Base-by-base conservation (phyloP, 192 early-diverging fungal genomes). In the Entomortierella parvispora region DNA sequence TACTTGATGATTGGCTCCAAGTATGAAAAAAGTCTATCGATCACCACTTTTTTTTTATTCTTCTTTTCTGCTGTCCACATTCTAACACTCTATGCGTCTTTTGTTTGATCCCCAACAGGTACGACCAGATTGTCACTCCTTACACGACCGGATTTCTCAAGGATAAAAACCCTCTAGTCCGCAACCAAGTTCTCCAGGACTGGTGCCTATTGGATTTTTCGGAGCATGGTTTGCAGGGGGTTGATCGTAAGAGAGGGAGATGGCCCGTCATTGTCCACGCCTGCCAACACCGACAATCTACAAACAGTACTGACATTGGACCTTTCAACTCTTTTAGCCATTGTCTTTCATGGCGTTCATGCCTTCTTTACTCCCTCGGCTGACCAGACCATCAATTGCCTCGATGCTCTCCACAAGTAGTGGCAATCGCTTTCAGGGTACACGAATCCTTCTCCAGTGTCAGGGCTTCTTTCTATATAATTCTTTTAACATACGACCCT, bases 1-100 rank as follows among this genome's bases (percentile, higher is more conserved):
- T 67, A 67, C 31, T 26, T 67, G 2, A 67, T 62, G 55, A 37
- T 76, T 18, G 48, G 6, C 20, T 56, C 54, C 37, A 71, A 48
- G 68, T 62, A 25, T 37, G n/a, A n/a, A n/a, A n/a, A n/a, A n/a
- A n/a, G 59, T 56, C 9, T 23, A 17, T 20, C 45, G 8, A 11
- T 65, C 20, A n/a, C 11, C 25, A 14, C 20, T 23, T 33, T n/a
- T 14, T 0, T 47, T 17, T 17, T 61, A 48, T 18, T 49, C 5
- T 49, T n/a, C 32, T 62, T 31, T 32, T 33, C n/a, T 12, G 11
- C 8, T 31, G 4, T 1, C 32, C 48, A 42, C 6, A 52, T 26
- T 18, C 37, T 42, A 14, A 2, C 15, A 15, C n/a, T 10, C 4
- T 0, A 23, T 62, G 10, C 17, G 5, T 4, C 22, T 34, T 32